Evolutionary conservation across 208 protist species (phyloP).

Genomic region (Trypanosoma melophagium): DNA sequence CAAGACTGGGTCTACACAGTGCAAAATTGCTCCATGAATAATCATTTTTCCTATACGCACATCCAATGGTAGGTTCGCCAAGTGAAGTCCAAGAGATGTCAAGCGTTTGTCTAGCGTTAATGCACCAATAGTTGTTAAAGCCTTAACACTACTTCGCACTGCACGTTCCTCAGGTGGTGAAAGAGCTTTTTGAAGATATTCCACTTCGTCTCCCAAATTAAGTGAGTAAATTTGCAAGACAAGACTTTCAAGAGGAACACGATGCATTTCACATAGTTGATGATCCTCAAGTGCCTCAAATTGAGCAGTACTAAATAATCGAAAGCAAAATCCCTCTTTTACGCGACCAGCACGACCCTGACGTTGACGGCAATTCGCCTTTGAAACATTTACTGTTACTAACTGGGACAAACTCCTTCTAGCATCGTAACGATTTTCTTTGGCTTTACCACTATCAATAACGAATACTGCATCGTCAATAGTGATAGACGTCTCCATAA

Average conservation of each 20-base stretch:
- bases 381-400: conserved; percentile 90
- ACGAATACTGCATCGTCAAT: conserved; percentile 97
- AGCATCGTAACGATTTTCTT: conserved; percentile 94
- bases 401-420: conserved; percentile 80
- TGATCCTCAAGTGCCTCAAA: conserved; percentile 84
- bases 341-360: conserved; percentile 96
- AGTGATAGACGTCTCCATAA: conserved; percentile 98
- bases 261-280: conserved; percentile 95
- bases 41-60: conserved; percentile 94
- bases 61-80: conserved; percentile 92
- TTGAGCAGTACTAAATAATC: conserved; percentile 90
- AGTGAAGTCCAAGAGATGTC: conserved; percentile 89
- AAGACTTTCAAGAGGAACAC: conserved; percentile 94
- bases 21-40: conserved; percentile 92
- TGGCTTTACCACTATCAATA: conserved; percentile 96
- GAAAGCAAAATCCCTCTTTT: conserved; percentile 93
- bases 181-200: conserved; percentile 87
- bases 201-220: conserved; percentile 85
- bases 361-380: conserved; percentile 94
- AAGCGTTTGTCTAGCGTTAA: conserved; percentile 82
- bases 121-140: conserved; percentile 82
- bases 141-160: conserved; percentile 84
- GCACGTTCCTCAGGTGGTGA: conserved; percentile 79
- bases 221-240: conserved; percentile 93
- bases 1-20: conserved; percentile 95